Percentiles rank a stretch among this genome's conserved stretches.
Evolutionary conservation across 495 filamentous ascomycete genomes (phyloP).

Genomic region (Neurospora sp.): DNA sequence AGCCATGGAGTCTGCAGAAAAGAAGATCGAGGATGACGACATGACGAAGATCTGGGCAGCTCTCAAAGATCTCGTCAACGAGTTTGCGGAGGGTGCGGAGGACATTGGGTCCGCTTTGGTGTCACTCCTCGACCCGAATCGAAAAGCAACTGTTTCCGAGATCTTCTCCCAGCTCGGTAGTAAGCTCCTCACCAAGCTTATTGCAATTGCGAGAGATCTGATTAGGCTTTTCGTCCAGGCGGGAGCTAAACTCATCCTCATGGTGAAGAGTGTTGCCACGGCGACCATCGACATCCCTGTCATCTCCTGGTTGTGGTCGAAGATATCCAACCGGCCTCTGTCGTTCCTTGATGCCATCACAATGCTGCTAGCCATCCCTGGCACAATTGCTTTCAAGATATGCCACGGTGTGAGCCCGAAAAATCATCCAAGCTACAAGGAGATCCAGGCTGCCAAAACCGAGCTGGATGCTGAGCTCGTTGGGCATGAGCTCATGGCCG

Average conservation of each 20-base stretch:
- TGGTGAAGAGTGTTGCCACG: neutral
- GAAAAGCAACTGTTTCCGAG: neutral
- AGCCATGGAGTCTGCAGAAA: neutral
- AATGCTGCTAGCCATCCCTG: neutral
- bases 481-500: neutral
- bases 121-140: neutral
- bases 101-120: neutral
- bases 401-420: neutral
- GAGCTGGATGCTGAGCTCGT: neutral
- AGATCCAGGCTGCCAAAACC: neutral
- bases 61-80: neutral
- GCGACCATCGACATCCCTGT: neutral
- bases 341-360: neutral
- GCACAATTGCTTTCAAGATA: neutral
- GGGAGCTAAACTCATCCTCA: neutral
- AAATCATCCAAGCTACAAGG: neutral
- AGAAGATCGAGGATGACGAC: neutral
- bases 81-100: neutral
- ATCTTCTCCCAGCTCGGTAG: neutral
- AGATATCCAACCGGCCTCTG: neutral
- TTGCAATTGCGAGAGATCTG: neutral
- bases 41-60: neutral
- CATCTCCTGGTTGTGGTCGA: neutral
- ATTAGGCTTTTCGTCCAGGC: neutral
- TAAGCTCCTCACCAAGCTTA: neutral